Conservation (phyloP, 305 asterid species). For the Fraxinus xanthoxyloides region DNA sequence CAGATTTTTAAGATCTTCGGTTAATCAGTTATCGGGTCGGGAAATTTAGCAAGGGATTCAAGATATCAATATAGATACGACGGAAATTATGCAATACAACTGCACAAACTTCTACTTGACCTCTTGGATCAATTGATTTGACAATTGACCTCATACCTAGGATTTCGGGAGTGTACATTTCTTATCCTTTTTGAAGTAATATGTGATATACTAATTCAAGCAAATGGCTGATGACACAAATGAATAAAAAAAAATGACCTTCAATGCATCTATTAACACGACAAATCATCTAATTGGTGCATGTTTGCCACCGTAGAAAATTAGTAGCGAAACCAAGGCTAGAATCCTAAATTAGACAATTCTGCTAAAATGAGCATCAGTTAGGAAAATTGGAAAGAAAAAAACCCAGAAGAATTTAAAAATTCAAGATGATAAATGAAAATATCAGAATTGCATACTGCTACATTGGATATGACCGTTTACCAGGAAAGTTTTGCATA, state of each 20-base stretch:
- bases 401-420: background rate
- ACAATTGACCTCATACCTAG: background rate
- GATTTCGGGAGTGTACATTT: background rate
- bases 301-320: background rate
- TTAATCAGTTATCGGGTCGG: background rate
- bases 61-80: background rate
- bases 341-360: background rate
- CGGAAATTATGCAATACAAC: background rate
- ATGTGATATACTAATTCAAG: background rate
- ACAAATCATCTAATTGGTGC: background rate
- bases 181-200: background rate
- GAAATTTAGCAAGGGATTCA: background rate
- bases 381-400: background rate
- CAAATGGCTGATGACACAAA: background rate
- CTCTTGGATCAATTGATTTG: background rate
- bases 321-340: background rate
- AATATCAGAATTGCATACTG: background rate
- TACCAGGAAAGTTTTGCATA: background rate
- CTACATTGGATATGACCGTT: background rate
- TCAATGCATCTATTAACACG: background rate
- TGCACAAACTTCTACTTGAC: background rate
- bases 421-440: background rate
- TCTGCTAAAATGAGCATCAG: background rate
- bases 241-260: background rate
- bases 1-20: background rate